These are phyloP conservation scores for Fusarium burgessii DNA, from an alignment of 2,329 filamentous ascomycete genomes.

Conservation along the genomic window DNA sequence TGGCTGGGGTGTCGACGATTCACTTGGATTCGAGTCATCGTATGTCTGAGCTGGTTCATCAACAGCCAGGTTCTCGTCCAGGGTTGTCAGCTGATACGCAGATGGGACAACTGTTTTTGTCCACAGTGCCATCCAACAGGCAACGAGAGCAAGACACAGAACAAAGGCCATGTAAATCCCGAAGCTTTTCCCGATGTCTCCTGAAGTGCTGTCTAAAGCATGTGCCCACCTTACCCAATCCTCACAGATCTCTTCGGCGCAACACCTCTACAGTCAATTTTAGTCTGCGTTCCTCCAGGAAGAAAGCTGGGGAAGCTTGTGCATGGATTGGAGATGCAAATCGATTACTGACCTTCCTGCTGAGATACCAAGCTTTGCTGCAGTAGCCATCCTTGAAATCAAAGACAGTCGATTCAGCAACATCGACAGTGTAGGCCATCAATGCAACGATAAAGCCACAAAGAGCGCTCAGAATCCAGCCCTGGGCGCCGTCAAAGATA, in stretches of 20 bases:
- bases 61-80: constrained; percentile 93
- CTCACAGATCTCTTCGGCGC: constrained; percentile 65
- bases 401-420: constrained; percentile 86
- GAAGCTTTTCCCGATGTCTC: constrained; percentile 77
- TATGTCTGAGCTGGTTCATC: constrained; percentile 57
- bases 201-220: constrained; percentile 59
- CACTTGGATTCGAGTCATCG: constrained; percentile 57
- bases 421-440: constrained; percentile 88
- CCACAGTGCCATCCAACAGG: constrained; percentile 84
- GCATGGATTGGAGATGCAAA: background rate
- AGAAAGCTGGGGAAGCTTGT: background rate
- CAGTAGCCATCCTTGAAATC: constrained; percentile 95
- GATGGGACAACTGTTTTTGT: constrained; percentile 97
- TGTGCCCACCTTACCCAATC: constrained; percentile 70
- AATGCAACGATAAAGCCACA: constrained; percentile 88
- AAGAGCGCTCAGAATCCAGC: constrained; percentile 92
- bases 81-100: constrained; percentile 83
- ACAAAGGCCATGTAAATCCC: constrained; percentile 79
- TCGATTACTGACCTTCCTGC: constrained; percentile 69
- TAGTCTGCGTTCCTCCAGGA: background rate
- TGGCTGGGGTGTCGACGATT: constrained; percentile 58
- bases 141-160: constrained; percentile 74
- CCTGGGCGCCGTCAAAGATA: constrained; percentile 87
- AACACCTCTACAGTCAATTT: constrained; percentile 59
- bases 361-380: constrained; percentile 74